Conservation (phyloP, 306 rosid genomes). For the Cyclanthera cordifolia region DNA sequence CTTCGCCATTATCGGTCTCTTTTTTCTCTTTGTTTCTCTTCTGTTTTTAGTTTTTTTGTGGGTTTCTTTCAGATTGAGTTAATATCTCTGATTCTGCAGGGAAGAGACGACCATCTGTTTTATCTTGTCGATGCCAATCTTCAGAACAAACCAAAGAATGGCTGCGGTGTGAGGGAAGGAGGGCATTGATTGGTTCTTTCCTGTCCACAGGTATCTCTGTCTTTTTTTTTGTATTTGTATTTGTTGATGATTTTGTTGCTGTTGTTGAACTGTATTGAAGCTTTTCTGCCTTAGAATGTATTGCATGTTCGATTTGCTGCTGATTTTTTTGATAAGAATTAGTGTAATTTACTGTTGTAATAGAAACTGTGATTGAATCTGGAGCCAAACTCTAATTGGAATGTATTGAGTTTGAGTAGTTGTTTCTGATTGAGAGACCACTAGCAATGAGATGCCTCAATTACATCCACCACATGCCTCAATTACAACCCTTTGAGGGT, state of each 20-base stretch:
- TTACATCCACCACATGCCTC: too few relatives aligned
- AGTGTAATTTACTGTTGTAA: background rate
- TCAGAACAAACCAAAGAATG: slow-evolving; percentile 24
- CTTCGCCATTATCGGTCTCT: slow-evolving; percentile 34
- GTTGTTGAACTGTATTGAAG: too few relatives aligned
- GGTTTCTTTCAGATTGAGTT: slow-evolving; percentile 16
- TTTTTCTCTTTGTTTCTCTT: slow-evolving; percentile 24
- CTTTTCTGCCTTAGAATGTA: too few relatives aligned
- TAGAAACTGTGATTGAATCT: background rate
- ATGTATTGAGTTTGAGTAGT: background rate
- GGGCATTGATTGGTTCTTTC: slow-evolving; percentile 49
- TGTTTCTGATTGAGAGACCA: background rate
- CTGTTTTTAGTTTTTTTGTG: background rate
- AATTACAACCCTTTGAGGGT: too few relatives aligned
- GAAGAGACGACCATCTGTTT: slow-evolving; percentile 22
- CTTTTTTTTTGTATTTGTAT: background rate
- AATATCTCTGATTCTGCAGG: slow-evolving; percentile 32
- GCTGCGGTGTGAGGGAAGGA: slow-evolving; percentile 50
- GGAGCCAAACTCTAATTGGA: background rate
- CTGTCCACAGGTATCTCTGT: slow-evolving; percentile 52
- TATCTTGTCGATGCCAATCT: slow-evolving; percentile 32
- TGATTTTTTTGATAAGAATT: background rate
- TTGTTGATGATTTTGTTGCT: background rate
- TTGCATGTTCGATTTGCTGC: background rate
- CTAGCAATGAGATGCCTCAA: background rate